phyloP scores from a whole-genome alignment of 2,329 filamentous ascomycete genomes.

The Colletotrichum filicis region DNA sequence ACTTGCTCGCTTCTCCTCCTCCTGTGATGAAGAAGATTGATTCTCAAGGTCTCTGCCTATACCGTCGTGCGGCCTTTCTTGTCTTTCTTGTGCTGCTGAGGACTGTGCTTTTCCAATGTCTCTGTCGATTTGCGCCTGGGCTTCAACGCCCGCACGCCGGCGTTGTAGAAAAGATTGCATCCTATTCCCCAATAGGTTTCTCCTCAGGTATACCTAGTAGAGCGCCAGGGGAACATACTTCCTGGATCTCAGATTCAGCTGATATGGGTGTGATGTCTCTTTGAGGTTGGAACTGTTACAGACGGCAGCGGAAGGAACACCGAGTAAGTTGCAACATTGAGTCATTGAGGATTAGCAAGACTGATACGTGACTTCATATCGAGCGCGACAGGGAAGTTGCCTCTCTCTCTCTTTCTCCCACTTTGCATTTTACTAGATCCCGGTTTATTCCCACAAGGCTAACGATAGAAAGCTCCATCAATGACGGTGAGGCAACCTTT shows the following conservation, averaged over 20 bases:
- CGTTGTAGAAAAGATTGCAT: constrained; percentile 28
- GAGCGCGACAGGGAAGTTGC: too few relatives aligned
- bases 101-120: neutral
- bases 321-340: neutral
- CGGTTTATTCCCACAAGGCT: constrained; percentile 8
- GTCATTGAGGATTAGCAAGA: neutral
- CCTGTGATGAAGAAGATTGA: neutral
- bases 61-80: too few relatives aligned
- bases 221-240: neutral
- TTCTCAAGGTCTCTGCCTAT: neutral
- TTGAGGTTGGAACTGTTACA: neutral
- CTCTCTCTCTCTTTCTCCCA: neutral
- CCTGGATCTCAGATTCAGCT: neutral
- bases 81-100: neutral
- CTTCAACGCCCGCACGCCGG: constrained; percentile 16
- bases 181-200: too few relatives aligned
- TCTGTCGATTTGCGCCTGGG: constrained; percentile 25
- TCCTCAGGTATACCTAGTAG: neutral
- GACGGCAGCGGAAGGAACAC: neutral
- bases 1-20: neutral
- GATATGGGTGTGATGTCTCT: neutral
- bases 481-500: neutral
- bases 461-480: neutral
- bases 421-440: neutral
- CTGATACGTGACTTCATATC: constrained; percentile 3